Evolutionary conservation across 108 stramenopile genomes (phyloP), one percentile per base, ranked within the genome.

Genomic region (Fistulifera pelliculosa): DNA sequence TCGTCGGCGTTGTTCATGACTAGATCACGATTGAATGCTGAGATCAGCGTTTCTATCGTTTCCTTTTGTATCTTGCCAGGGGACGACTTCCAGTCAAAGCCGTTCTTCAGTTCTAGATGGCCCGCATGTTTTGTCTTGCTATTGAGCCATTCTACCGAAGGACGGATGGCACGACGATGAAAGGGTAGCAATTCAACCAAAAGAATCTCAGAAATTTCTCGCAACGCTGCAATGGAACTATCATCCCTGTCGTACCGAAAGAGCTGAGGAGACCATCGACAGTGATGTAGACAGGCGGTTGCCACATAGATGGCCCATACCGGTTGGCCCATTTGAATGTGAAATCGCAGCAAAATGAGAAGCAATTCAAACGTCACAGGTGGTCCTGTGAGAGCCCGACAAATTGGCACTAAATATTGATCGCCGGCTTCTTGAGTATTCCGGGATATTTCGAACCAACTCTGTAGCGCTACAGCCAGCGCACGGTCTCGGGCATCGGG

Each of bases 391-490:
- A n/a, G 26, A 3, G 27, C 22, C 26, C n/a, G 15, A 22, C 15
- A 10, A 25, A 51, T 10, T 24, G 50, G 24, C 50, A n/a, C 50
- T 27, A n/a, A 22, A 27, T 16, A 22, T n/a, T 27, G 25, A 27
- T 22, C 19, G 5, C 15, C n/a, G 21, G 2, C 26, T 4, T n/a
- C 22, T 23, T n/a, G 3, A 8, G 11, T 47, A n/a, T 51, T 18
- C 58, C 19, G n/a, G 5, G 55, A 56, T 45, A 60, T 60, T 27
- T 60, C 58, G 19, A 16, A 49, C 58, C 49, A 49, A n/a, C 47
- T 49, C n/a, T 60, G 58, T 44, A 60, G 19, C 7, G 47, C 47
- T 17, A 60, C 47, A 18, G 58, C 58, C 15, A 44, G 5, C 16
- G 47, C 47, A 16, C 47, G 47, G 16, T 60, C 47, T 6, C 6